A percentile compares a stretch with the other conserved stretches of the same genome.
Evolutionary conservation across 73 alveolate genomes (phyloP).

Genomic region (Paramecium tetraurelia): DNA sequence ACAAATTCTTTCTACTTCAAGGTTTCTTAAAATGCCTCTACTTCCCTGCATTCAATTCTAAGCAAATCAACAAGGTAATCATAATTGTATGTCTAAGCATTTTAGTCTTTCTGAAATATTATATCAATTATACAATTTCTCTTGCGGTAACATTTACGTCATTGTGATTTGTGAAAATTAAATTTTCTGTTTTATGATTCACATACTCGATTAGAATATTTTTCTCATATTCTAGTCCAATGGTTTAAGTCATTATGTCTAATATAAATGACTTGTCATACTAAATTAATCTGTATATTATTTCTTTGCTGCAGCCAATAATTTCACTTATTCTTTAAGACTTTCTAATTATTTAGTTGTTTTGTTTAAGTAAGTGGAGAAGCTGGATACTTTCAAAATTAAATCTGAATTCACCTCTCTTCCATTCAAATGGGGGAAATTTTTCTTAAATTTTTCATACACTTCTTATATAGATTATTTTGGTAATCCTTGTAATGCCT

Average conservation of each 20-base stretch:
- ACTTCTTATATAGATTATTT: constrained; percentile 35
- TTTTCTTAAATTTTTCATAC: background rate
- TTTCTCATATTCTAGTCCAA: constrained; percentile 44
- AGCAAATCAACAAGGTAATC: constrained; percentile 47
- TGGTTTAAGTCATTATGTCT: background rate
- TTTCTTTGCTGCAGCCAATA: background rate
- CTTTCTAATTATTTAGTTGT: background rate
- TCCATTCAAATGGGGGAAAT: constrained; percentile 17
- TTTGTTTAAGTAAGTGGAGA: background rate
- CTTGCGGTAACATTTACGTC: constrained; percentile 43
- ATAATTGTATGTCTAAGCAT: background rate
- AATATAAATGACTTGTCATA: background rate
- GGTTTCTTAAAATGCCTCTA: constrained; percentile 56
- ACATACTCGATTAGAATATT: constrained; percentile 35
- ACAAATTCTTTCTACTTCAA: constrained; percentile 28
- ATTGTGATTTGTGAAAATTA: constrained; percentile 35
- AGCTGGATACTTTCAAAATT: background rate
- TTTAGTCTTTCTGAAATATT: constrained; percentile 1
- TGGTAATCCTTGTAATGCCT: constrained; percentile 44
- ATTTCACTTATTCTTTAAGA: constrained; percentile 37
- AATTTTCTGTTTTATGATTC: constrained; percentile 18
- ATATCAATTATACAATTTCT: background rate
- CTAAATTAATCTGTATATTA: constrained; percentile 48
- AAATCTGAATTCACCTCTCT: constrained; percentile 24
- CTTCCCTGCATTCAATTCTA: constrained; percentile 63